These are phyloP conservation scores for Elongisporangium undulatum DNA, from an alignment of 352 stramenopile species.

Conservation along the genomic window DNA sequence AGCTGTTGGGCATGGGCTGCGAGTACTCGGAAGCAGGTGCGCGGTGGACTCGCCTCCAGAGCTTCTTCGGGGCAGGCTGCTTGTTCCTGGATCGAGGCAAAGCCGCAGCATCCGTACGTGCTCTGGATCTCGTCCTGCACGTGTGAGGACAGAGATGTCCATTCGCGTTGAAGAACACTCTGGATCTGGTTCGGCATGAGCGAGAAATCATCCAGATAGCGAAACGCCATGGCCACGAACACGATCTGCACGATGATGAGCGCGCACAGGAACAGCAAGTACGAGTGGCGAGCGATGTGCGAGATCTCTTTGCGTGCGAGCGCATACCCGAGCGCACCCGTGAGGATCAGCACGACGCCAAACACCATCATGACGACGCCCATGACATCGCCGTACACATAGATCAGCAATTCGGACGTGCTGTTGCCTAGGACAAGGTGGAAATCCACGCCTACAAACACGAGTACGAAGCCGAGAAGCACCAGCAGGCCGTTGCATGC, in stretches of 20 bases:
- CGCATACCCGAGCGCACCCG: constrained; percentile 19
- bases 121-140: constrained; percentile 26
- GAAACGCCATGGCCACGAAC: constrained; percentile 24
- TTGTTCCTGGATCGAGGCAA: constrained; percentile 27
- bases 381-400: constrained; percentile 35
- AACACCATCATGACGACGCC: constrained; percentile 21
- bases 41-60: constrained; percentile 25
- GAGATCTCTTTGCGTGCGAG: constrained; percentile 20
- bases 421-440: constrained; percentile 46
- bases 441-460: constrained; percentile 47
- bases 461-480: constrained; percentile 33
- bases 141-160: constrained; percentile 15
- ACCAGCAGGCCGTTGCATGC: constrained; percentile 26
- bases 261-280: constrained; percentile 21
- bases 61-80: constrained; percentile 43
- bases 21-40: constrained; percentile 30
- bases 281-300: constrained; percentile 21
- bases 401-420: constrained; percentile 42
- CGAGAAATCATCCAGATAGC: constrained; percentile 35
- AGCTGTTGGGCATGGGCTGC: constrained; percentile 18
- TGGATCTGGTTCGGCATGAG: constrained; percentile 23
- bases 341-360: constrained; percentile 18
- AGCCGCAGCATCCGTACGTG: constrained; percentile 52
- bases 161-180: constrained; percentile 17
- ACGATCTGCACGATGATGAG: constrained; percentile 28